Base-by-base conservation (phyloP, 352 stramenopile genomes). In the Phytophthora gonapodyides region DNA sequence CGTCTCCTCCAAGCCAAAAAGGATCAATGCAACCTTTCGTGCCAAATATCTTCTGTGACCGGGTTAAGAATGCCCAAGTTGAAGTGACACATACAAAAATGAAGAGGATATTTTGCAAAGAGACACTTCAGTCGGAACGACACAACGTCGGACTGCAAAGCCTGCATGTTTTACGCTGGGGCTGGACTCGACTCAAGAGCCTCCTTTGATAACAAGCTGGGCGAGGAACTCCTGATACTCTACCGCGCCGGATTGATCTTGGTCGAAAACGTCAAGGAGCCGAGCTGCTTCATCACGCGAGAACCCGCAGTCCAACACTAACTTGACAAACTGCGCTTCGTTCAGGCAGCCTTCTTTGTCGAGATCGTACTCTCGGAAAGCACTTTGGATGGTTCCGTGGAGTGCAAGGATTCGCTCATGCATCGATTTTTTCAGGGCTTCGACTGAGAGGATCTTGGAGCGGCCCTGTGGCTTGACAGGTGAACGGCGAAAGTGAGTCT, bases 171-270 rank as follows among this genome's bases (percentile, higher is more conserved):
- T 36, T 47, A 44, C 24, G 12, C 27, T 44, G 34, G 16, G 7
- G 24, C 27, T 38, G 19, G 7, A 55, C 36, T 41, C 16, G 27
- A 57, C 9, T 69, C 17, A 64, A 6, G n/a, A 49, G 8, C n/a
- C 11, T 31, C 49, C 40, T 30, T 68, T 67, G 21, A 81, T 70
- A 7, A 80, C 69, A 24, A 84, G 52, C 48, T 81, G 75, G 11
- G 72, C 42, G 33, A 84, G 51, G 30, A 82, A 87, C 46, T 86
- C 77, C n/a, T 85, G 70, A 37, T 87, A 89, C 53, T 84, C 80
- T 38, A 89, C 68, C 24, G 62, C 70, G 1, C 80, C 77, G 2
- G 77, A 87, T 10, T 61, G 60, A 41, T 89, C 75, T 36, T 67
- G 57, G 53, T 88, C 76, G 19, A 88, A 73, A 12, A 57, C 37